phyloP scores from a whole-genome alignment of 2,329 filamentous ascomycete species.

The Aschersonia sp. region DNA sequence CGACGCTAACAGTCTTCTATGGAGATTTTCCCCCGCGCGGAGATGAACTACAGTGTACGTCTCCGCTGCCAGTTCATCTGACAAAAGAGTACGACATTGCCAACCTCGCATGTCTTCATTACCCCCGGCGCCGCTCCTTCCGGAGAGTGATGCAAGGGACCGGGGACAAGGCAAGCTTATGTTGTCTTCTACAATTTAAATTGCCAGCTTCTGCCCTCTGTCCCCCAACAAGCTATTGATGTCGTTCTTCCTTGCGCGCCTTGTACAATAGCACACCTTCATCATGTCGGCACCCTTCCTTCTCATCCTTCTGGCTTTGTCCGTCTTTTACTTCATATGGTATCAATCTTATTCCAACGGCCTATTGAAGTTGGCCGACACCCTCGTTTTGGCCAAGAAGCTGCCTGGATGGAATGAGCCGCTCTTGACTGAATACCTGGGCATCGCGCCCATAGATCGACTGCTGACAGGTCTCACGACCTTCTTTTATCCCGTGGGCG shows the following conservation, averaged over 20 bases:
- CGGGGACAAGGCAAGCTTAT: too few species aligned
- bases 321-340: constrained; percentile 8
- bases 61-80: too few species aligned
- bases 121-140: too few species aligned
- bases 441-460: constrained; percentile 4
- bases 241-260: background rate
- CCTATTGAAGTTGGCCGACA: constrained; percentile 2
- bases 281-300: constrained; percentile 6
- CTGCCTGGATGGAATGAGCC: constrained; percentile 6
- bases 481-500: constrained; percentile 8
- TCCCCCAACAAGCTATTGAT: too few species aligned
- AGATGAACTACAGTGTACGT: too few species aligned
- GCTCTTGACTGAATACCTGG: constrained; percentile 7
- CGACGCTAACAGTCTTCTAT: too few species aligned
- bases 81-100: too few species aligned
- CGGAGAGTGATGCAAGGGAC: too few species aligned
- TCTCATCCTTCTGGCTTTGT: constrained; percentile 5
- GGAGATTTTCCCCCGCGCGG: too few species aligned
- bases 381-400: background rate
- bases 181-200: too few species aligned
- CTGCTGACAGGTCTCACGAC: constrained; percentile 6
- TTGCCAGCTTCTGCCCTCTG: too few species aligned
- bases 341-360: constrained; percentile 7
- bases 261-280: background rate
- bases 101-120: too few species aligned